Evolutionary conservation across 2,329 filamentous ascomycete species (phyloP), one percentile per base, ranked within the genome.

Genomic region (Xylariaceae sp.): DNA sequence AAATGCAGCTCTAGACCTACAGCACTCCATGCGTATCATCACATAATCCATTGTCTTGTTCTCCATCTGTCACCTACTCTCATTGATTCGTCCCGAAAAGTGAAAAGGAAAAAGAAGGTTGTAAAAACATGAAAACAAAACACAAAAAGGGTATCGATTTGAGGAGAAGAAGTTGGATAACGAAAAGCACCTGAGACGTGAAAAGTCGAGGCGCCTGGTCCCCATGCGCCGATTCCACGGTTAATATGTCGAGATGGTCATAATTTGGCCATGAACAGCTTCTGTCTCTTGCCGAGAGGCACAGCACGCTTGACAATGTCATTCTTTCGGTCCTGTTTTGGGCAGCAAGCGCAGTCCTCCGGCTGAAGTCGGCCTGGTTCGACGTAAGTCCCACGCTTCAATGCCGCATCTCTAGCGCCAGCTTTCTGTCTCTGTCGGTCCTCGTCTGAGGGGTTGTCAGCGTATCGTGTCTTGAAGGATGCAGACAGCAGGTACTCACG

Each of bases 401-500:
- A 56, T 40, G 63, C 64, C 5, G 54, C 47, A 12, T 42, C 48
- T 9, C 53, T 55, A n/a, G 43, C 60, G 1, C 46, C 47, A 16
- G 57, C 54, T 10, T 34, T 55, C 50, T 64, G 61, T 1, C 17
- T n/a, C 4, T 50, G 47, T 31, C 63, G 56, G 31, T 57, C 53
- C 19, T 54, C 49, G 39, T 55, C 65, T 67, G 28, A 10, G 2
- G 16, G 10, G 22, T 10, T 12, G 19, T 41, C 34, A 43, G 54
- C 43, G 51, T 52, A 44, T 36, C 19, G 16, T 17, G 5, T n/a
- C 11, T 5, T 31, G 40, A 28, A 34, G 17, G 19, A 14, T 6
- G 11, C 11, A 28, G 14, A 22, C 10, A 10, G 5, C 7, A 31
- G 31, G 40, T 22, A 73, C 74, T 64, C 64, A 77, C 75, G 69